Conservation (phyloP, 352 stramenopile species). For the Globisporangium mamillatum region DNA sequence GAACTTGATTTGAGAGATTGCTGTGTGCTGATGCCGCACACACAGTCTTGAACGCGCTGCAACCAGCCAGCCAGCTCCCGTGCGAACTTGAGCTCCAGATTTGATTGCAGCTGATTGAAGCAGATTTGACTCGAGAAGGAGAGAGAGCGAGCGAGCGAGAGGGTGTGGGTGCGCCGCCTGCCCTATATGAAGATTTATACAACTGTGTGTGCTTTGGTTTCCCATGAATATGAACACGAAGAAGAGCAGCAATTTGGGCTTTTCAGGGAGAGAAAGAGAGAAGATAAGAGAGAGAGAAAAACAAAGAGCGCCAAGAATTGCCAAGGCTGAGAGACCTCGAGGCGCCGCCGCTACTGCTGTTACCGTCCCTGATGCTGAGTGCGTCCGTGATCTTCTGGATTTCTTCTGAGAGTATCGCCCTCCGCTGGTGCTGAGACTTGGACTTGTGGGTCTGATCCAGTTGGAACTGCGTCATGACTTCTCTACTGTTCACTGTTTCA, state of each 20-base stretch:
- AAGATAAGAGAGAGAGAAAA: constrained; percentile 13
- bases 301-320: constrained; percentile 12
- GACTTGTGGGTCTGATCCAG: not conserved
- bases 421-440: not conserved
- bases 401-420: not conserved
- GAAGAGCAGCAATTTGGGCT: constrained; percentile 2
- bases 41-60: not conserved
- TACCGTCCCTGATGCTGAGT: constrained; percentile 2
- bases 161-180: not conserved
- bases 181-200: constrained; percentile 33
- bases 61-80: not conserved
- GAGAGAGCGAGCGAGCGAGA: not conserved
- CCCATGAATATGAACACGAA: constrained; percentile 13
- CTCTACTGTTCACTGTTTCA: not conserved
- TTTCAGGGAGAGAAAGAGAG: constrained; percentile 11
- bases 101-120: constrained; percentile 7
- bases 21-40: not conserved
- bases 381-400: not conserved
- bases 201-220: constrained; percentile 35
- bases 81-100: not conserved
- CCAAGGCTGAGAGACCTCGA: not conserved
- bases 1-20: constrained; percentile 5
- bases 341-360: not conserved
- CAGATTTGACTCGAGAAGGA: constrained; percentile 6
- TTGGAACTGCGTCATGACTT: not conserved